A percentile compares a stretch with the other conserved stretches of the same genome.
These are phyloP conservation scores for Peniophora sp. DNA, from an alignment of 1,284 basidiomycete species.

Conservation along the genomic window DNA sequence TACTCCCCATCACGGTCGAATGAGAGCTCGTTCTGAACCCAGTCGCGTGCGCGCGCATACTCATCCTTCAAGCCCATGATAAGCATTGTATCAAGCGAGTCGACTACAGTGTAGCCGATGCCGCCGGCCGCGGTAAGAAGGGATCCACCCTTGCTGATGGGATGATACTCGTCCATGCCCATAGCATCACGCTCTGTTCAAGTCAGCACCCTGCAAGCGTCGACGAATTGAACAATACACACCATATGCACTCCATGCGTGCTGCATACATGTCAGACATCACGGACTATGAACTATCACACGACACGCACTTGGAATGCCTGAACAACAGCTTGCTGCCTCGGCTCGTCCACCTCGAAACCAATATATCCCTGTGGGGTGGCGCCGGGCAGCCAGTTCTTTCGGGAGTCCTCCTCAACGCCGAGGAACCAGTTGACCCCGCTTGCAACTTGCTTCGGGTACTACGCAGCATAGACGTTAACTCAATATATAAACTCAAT, in stretches of 20 bases:
- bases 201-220: constrained; percentile 2
- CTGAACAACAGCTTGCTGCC: constrained; percentile 61
- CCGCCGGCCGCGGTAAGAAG: constrained; percentile 72
- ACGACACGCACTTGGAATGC: constrained; percentile 66
- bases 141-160: constrained; percentile 64
- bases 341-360: constrained; percentile 49
- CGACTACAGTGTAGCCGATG: constrained; percentile 81
- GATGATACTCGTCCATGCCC: constrained; percentile 87
- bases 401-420: constrained; percentile 7
- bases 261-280: constrained; percentile 30
- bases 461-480: not conserved
- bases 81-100: constrained; percentile 82
- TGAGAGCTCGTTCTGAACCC: constrained; percentile 65
- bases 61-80: constrained; percentile 80
- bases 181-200: constrained; percentile 75
- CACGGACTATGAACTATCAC: not conserved
- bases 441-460: not conserved
- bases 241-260: constrained; percentile 81
- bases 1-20: constrained; percentile 80
- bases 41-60: constrained; percentile 69
- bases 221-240: constrained; percentile 10
- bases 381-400: constrained; percentile 11
- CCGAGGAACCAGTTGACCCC: constrained; percentile 10
- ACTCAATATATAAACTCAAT: not conserved
- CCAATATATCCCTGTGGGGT: constrained; percentile 12